Evolutionary conservation across 306 rosid genomes (phyloP).

Genomic region (Ochetophila trinervis): DNA sequence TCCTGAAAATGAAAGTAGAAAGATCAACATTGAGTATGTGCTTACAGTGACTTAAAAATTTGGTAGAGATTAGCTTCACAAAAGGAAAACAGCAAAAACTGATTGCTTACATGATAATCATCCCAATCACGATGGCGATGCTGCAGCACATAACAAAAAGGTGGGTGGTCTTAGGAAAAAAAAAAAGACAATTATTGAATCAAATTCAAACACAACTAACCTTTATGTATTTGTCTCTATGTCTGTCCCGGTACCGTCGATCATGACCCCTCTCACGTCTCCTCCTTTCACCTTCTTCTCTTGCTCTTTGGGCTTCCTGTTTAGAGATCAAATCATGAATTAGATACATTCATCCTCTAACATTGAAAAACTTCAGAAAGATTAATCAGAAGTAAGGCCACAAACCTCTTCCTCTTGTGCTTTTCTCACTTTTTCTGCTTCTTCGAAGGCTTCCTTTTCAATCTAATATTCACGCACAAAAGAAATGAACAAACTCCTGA

Average conservation of each 20-base stretch:
- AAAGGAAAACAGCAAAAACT: neutral
- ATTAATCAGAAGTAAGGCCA: slow-evolving; percentile 7
- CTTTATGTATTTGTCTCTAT: slow-evolving; percentile 68
- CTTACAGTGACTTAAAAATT: neutral
- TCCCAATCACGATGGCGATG: slow-evolving; percentile 49
- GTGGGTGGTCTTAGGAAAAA: neutral
- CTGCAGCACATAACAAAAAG: slow-evolving; percentile 37
- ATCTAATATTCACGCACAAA: slow-evolving; percentile 37
- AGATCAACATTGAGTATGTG: neutral
- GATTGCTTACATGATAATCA: slow-evolving; percentile 60
- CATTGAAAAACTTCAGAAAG: slow-evolving; percentile 7
- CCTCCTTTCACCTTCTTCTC: slow-evolving; percentile 95
- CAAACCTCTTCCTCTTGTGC: slow-evolving; percentile 84
- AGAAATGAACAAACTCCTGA: slow-evolving; percentile 5
- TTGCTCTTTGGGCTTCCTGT: slow-evolving; percentile 96
- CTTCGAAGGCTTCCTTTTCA: slow-evolving; percentile 84
- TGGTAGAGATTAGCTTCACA: neutral
- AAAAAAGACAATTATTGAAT: neutral
- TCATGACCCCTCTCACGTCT: slow-evolving; percentile 76
- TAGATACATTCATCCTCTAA: slow-evolving; percentile 9
- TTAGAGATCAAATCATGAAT: slow-evolving; percentile 18
- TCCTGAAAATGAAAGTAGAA: slow-evolving; percentile 53
- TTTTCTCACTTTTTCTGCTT: slow-evolving; percentile 78
- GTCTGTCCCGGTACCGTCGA: slow-evolving; percentile 62
- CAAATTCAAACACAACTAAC: slow-evolving; percentile 29